Base-by-base conservation (phyloP, 495 filamentous ascomycete species). In the Pyrenula aspistea region DNA sequence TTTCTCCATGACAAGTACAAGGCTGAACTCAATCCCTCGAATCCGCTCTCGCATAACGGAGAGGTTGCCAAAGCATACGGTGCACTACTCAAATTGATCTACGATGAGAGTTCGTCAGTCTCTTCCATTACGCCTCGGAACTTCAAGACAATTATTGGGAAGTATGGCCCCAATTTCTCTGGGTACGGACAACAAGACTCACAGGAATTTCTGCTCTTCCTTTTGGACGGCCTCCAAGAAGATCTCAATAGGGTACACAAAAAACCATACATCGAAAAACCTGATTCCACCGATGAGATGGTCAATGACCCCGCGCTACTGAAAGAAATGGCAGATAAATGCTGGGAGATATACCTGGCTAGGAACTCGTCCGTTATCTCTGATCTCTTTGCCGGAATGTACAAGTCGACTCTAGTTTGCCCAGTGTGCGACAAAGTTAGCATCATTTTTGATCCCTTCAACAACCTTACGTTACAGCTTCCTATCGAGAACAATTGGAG, bases 361-460 rank as follows among this genome's bases (percentile, higher is more conserved):
- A 84, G 93, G 48, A 96, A 97, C 61, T 91, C 96, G 65, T 97
- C 94, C 2, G 84, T 96, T 47, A 87, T 95, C 60, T 90, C 87
- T 25, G 93, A 98, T 64, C 76, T 98, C 2, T 97, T 98, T 67
- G 91, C 88, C 51, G 93, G 93, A 54, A 89, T 96, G 76, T 98
- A 97, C 77, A 96, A 96, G 73, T 96, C 92, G 24, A 97, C 92
- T 2, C 79, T 98, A 49, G 82, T 90, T 57, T 98, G 93, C 66
- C 94, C 92, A 1, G 80, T 73, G 10, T 98, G 93, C 65, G 78
- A 85, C 56, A 98, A 98, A 73, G 86, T 96, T 70, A 95, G 90
- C 77, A 96, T 98, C 59, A 98, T 93, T 2, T 97, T 98, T 61
- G 93, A 98, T 71, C 93, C 93, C 1, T 98, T 95, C 78, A 96